Conservation (phyloP, 2,329 filamentous ascomycete species). For the Daldinia eschscholtzii region DNA sequence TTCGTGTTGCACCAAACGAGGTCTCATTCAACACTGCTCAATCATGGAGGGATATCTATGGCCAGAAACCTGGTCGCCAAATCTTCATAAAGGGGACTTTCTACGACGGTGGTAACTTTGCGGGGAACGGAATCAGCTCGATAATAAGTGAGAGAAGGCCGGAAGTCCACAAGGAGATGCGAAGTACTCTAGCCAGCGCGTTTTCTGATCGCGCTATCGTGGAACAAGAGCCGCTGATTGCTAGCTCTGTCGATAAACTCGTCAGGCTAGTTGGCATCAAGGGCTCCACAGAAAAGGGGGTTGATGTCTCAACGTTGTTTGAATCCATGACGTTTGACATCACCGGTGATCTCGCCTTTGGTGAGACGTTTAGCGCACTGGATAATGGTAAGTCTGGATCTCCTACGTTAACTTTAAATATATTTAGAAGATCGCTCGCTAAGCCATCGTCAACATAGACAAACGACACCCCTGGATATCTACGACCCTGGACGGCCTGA, state of each 20-base stretch:
- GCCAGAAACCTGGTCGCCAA: conserved; percentile 30
- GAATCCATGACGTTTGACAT: conserved; percentile 46
- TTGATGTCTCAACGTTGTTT: conserved; percentile 29
- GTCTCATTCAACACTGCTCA: conserved; percentile 40
- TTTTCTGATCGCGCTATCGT: conserved; percentile 49
- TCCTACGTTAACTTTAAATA: not conserved
- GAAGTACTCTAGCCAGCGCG: conserved; percentile 42
- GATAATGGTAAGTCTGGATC: conserved; percentile 34
- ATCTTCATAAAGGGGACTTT: conserved; percentile 46
- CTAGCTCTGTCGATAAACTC: conserved; percentile 41
- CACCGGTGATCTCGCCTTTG: conserved; percentile 44
- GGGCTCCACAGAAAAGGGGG: conserved; percentile 22
- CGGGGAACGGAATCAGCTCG: conserved; percentile 32
- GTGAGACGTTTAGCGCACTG: conserved; percentile 41
- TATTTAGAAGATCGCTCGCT: not conserved
- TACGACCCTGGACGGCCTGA: conserved; percentile 35
- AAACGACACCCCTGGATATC: conserved; percentile 45
- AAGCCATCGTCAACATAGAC: conserved; percentile 22
- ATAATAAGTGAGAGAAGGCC: conserved; percentile 47
- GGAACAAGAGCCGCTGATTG: conserved; percentile 48
- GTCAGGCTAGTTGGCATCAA: conserved; percentile 29
- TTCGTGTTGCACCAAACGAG: conserved; percentile 41
- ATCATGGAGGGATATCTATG: conserved; percentile 43
- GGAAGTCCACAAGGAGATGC: conserved; percentile 43
- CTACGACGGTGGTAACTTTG: conserved; percentile 46